phyloP scores from a whole-genome alignment of 371 early-diverging fungal genomes.

The Circinella umbellata region DNA sequence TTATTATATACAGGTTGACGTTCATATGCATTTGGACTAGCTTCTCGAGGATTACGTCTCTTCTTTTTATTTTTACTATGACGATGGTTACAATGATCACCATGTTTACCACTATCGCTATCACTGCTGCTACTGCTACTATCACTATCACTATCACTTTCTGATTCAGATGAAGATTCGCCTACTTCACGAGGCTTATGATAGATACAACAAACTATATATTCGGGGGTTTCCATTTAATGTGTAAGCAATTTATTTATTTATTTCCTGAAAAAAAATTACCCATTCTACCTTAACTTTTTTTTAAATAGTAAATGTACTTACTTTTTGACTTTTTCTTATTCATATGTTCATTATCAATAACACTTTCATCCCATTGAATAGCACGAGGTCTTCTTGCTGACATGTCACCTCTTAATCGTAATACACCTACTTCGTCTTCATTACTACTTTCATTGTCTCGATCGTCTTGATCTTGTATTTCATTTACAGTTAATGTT shows the following conservation, averaged over 20 bases:
- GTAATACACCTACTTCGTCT: slow-evolving; percentile 53
- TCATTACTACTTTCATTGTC: slow-evolving; percentile 19
- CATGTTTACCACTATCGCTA: slow-evolving; percentile 21
- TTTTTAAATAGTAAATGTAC: too few species aligned
- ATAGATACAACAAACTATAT: slow-evolving; percentile 86
- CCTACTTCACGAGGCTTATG: slow-evolving; percentile 75
- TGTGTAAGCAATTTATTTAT: too few species aligned
- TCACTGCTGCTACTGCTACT: slow-evolving; percentile 48
- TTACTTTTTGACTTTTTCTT: slow-evolving; percentile 86
- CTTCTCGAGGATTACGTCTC: slow-evolving; percentile 51
- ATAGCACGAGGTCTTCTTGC: slow-evolving; percentile 57
- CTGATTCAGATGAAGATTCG: slow-evolving; percentile 69
- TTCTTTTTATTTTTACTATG: slow-evolving; percentile 33
- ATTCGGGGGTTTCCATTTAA: not conserved
- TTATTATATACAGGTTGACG: slow-evolving; percentile 63
- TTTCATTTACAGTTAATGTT: slow-evolving; percentile 40
- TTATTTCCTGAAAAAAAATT: too few species aligned
- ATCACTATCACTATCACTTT: slow-evolving; percentile 29
- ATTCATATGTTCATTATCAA: slow-evolving; percentile 87
- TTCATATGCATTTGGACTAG: slow-evolving; percentile 75
- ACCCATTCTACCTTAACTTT: too few species aligned
- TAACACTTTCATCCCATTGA: slow-evolving; percentile 82
- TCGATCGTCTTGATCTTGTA: slow-evolving; percentile 15
- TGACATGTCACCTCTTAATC: slow-evolving; percentile 56
- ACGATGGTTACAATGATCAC: slow-evolving; percentile 35